Base-by-base conservation (phyloP, 768 basidiomycete species). In the Pulveroboletus sp. region DNA sequence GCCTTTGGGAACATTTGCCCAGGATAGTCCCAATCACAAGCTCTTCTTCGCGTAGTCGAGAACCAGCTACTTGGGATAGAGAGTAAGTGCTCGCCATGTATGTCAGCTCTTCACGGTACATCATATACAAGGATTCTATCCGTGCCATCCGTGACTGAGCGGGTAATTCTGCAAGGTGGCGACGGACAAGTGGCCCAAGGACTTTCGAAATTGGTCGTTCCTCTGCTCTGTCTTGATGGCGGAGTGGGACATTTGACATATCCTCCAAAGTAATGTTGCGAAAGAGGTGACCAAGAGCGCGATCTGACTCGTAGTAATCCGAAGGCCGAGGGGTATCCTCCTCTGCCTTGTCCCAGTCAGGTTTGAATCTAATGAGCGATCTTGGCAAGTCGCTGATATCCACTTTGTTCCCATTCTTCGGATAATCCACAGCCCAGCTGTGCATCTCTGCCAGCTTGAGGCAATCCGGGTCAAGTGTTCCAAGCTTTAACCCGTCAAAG, bases 331-430 rank as follows among this genome's bases (percentile, higher is more conserved):
- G 79, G 6, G 69, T 64, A 41, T 75, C 70, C 15, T 80, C 74
- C 57, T 85, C 83, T 14, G 77, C 76, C 18, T 75, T 76, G 51
- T 87, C 80, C 89, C 89, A 91, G 62, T 91, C 89, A 1, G 89
- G 89, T 58, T 85, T 89, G 63, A 76, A 80, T 15, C 74, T 73
- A 39, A 88, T 86, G 14, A 86, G 69, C 0, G 71, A 62, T 10
- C 68, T 64, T 4, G 89, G 87, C 28, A 86, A 63, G 4, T 67
- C 59, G 21, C 71, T 68, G 27, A 84, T 69, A 43, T 82, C 69
- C 24, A 88, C 84, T 2, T 80, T 77, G 33, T 78, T 77, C 8
- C 87, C 89, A 54, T 84, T 82, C 68, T 90, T 91, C 0, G 86
- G 81, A 62, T 87, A 91, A 59, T 90, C 89, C 5, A 91, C 88